A percentile compares a stretch with the other conserved stretches of the same genome.
phyloP scores from a whole-genome alignment of 2,329 filamentous ascomycete species.

The Aspergillus sp. region DNA sequence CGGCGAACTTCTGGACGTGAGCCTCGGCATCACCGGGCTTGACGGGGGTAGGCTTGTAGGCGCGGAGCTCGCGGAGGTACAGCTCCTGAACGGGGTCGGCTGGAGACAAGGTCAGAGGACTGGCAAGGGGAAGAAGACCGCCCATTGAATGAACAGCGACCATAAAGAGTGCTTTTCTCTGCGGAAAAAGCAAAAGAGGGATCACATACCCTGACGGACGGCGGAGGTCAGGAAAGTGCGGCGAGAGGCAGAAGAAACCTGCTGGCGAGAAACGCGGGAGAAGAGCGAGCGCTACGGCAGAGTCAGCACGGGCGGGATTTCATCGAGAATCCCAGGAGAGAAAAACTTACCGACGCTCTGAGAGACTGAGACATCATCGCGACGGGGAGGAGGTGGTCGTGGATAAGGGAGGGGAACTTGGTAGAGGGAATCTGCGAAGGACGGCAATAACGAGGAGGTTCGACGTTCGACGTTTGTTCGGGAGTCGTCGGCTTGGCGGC shows the following conservation, averaged over 20 bases:
- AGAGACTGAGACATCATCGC: constrained; percentile 62
- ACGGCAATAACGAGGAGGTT: constrained; percentile 21
- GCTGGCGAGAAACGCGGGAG: constrained; percentile 60
- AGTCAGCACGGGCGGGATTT: constrained; percentile 6
- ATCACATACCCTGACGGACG: constrained; percentile 60
- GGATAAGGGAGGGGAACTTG: constrained; percentile 25
- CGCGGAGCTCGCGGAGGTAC: constrained; percentile 93
- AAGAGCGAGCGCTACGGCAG: constrained; percentile 58
- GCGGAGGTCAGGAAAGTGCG: constrained; percentile 65
- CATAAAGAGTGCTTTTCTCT: not conserved
- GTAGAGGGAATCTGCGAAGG: constrained; percentile 18
- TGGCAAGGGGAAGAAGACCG: not conserved
- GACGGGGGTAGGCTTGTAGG: constrained; percentile 82
- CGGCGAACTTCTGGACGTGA: constrained; percentile 82
- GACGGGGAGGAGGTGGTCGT: constrained; percentile 29
- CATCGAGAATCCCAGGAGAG: not conserved
- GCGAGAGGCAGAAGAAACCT: constrained; percentile 54
- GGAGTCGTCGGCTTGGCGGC: constrained; percentile 28
- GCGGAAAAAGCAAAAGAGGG: constrained; percentile 4
- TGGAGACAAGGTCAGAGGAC: constrained; percentile 40
- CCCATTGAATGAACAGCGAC: not conserved
- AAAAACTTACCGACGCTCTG: constrained; percentile 57
- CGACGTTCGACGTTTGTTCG: constrained; percentile 27
- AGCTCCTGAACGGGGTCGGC: constrained; percentile 97
- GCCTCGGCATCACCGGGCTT: constrained; percentile 86